Conservation (phyloP, 345 rosid species). For the Citrus reticulata region DNA sequence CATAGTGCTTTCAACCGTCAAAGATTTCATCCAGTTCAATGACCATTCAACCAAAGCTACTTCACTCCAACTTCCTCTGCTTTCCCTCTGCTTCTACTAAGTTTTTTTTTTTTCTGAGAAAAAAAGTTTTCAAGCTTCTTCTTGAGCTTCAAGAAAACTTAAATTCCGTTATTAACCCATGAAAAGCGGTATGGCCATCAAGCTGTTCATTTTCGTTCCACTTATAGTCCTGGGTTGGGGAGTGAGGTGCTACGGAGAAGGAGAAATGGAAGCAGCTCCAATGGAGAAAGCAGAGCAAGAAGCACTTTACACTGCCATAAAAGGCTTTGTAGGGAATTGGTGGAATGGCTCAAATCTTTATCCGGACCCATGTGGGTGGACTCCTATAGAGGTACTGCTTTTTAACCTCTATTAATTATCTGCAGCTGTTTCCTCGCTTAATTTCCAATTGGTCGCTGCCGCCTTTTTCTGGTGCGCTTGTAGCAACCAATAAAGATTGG, state of each 20-base stretch:
- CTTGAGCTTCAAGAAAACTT: background rate
- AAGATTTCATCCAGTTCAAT: background rate
- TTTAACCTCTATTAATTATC: background rate
- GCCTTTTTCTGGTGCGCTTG: background rate
- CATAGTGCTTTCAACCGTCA: background rate
- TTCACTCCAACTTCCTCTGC: background rate
- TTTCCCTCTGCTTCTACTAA: slow-evolving; percentile 7
- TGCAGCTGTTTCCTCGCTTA: slow-evolving; percentile 20
- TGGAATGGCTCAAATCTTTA: slow-evolving; percentile 93
- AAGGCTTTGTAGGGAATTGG: slow-evolving; percentile 82
- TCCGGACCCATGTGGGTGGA: slow-evolving; percentile 99
- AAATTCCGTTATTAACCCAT: background rate
- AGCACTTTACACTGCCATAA: slow-evolving; percentile 66
- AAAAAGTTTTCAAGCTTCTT: background rate
- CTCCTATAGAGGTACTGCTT: slow-evolving; percentile 74
- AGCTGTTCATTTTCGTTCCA: slow-evolving; percentile 26
- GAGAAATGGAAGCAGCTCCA: slow-evolving; percentile 50
- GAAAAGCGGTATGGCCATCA: slow-evolving; percentile 11
- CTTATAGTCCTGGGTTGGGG: slow-evolving; percentile 36
- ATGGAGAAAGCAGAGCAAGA: slow-evolving; percentile 72
- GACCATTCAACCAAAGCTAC: background rate
- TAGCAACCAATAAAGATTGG: background rate
- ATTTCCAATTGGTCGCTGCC: background rate
- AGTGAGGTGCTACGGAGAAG: slow-evolving; percentile 36
- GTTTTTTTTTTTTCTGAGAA: background rate